Evolutionary conservation across 768 basidiomycete species (phyloP).

Genomic region (Suillus plorans): DNA sequence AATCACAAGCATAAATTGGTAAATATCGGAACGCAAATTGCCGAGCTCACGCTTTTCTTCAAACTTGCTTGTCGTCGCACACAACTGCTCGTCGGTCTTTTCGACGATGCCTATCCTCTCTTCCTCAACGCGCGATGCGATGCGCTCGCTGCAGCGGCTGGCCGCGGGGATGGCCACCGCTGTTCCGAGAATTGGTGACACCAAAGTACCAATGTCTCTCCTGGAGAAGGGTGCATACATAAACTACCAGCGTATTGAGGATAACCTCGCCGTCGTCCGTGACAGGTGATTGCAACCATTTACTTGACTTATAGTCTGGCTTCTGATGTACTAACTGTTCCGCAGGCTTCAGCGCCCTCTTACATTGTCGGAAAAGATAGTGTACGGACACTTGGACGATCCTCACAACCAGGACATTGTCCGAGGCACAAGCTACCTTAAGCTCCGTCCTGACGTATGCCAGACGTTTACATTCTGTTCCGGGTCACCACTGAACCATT

Average conservation of each 20-base stretch:
- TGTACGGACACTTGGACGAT: slow-evolving; percentile 98
- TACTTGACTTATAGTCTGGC: not conserved
- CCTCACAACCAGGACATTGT: slow-evolving; percentile 87
- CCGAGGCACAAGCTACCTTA: slow-evolving; percentile 93
- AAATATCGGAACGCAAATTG: slow-evolving; percentile 17
- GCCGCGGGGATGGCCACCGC: slow-evolving; percentile 80
- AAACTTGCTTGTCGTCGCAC: slow-evolving; percentile 20
- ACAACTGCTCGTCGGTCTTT: slow-evolving; percentile 24
- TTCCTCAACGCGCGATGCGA: slow-evolving; percentile 50
- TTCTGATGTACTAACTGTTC: slow-evolving; percentile 9
- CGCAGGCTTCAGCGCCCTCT: slow-evolving; percentile 82
- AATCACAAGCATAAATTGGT: slow-evolving; percentile 26
- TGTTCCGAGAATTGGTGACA: slow-evolving; percentile 80
- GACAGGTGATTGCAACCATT: slow-evolving; percentile 54
- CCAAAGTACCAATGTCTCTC: slow-evolving; percentile 86
- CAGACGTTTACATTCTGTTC: not conserved
- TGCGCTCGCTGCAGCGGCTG: slow-evolving; percentile 51
- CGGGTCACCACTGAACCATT: slow-evolving; percentile 9
- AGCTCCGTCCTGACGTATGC: slow-evolving; percentile 95
- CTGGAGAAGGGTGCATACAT: slow-evolving; percentile 82
- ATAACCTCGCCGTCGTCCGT: slow-evolving; percentile 88
- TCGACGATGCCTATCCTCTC: slow-evolving; percentile 65
- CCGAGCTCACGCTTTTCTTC: slow-evolving; percentile 24
- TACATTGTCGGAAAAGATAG: slow-evolving; percentile 94
- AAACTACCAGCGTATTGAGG: slow-evolving; percentile 97